Percentiles rank a stretch among this genome's conserved stretches.
Conservation (phyloP, 2,329 filamentous ascomycete species). For the Trichoderma afroharzianum region DNA sequence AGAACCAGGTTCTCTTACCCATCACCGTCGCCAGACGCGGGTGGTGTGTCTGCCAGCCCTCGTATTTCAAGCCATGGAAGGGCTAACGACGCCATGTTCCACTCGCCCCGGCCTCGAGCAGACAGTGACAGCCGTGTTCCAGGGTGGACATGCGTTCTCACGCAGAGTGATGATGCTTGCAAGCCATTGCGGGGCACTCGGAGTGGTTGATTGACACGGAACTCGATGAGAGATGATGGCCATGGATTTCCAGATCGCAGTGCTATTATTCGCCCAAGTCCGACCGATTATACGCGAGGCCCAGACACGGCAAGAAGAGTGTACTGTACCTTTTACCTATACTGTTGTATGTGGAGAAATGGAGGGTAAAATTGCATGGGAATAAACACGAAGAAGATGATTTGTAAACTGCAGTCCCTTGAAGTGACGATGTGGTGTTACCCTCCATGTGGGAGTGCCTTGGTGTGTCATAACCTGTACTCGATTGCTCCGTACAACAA, state of each 20-base stretch:
- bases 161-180: background rate
- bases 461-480: background rate
- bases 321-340: background rate
- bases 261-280: background rate
- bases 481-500: background rate
- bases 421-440: background rate
- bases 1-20: background rate
- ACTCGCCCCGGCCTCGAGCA: background rate
- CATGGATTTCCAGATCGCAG: background rate
- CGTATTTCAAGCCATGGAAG: background rate
- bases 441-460: background rate
- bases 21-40: background rate
- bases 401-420: background rate
- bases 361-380: background rate
- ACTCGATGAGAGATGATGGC: background rate
- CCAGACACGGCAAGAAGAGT: background rate
- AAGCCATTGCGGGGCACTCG: background rate
- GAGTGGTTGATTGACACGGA: background rate
- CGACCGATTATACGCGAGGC: background rate
- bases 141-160: background rate
- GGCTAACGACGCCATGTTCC: background rate
- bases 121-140: background rate
- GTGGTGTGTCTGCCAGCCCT: background rate
- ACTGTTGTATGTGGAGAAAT: background rate
- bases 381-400: background rate